These are phyloP conservation scores for Combretum micranthum DNA, from an alignment of 345 rosid genomes.

Conservation along the genomic window DNA sequence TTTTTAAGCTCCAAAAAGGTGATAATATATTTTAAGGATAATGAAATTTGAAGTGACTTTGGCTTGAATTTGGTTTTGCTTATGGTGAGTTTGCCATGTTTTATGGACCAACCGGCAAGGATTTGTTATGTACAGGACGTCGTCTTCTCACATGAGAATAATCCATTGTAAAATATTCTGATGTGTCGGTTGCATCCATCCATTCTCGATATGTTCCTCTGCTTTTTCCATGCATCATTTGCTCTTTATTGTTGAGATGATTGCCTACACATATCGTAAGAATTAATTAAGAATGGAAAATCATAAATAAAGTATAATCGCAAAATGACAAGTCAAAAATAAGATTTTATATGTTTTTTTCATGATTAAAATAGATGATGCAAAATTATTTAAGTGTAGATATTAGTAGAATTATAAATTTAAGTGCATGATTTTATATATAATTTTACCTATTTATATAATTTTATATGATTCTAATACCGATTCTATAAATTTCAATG, in stretches of 20 bases:
- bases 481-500: too few species aligned
- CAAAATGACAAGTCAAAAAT: too few species aligned
- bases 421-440: background rate
- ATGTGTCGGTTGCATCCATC: constrained; percentile 25
- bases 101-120: constrained; percentile 50
- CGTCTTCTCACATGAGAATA: constrained; percentile 58
- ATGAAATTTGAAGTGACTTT: background rate
- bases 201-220: constrained; percentile 24
- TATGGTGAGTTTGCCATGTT: constrained; percentile 5
- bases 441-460: too few species aligned
- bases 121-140: constrained; percentile 73
- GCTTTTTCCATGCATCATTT: constrained; percentile 15
- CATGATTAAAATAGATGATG: too few species aligned
- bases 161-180: constrained; percentile 61
- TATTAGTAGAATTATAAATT: background rate
- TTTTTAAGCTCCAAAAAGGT: background rate
- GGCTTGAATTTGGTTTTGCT: background rate
- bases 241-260: constrained; percentile 15
- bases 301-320: too few species aligned
- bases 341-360: too few species aligned
- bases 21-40: background rate
- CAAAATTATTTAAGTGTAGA: too few species aligned
- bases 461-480: too few species aligned
- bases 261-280: constrained; percentile 20
- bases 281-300: too few species aligned